Percentiles rank a stretch among this genome's conserved stretches.
Conservation (phyloP, 148 eudicot genomes). For the Rhododendron ovatum region DNA sequence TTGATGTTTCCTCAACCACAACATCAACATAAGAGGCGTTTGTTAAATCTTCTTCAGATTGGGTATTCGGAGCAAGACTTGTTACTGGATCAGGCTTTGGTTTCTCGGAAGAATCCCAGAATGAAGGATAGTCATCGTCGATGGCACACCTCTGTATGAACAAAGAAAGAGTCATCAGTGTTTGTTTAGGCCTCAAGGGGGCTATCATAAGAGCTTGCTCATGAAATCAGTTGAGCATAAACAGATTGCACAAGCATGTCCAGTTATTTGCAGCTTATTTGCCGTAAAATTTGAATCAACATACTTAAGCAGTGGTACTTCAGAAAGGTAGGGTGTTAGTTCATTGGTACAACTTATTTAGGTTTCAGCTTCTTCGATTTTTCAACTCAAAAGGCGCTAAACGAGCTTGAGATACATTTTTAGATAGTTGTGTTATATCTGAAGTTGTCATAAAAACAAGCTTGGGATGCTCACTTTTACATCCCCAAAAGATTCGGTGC, state of each 20-base stretch:
- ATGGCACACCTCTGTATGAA: constrained; percentile 54
- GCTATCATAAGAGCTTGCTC: neutral
- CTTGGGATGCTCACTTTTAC: no score
- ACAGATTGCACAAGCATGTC: neutral
- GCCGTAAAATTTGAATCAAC: neutral
- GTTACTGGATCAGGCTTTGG: constrained; percentile 15
- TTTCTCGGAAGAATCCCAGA: constrained; percentile 36
- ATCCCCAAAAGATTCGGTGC: no score
- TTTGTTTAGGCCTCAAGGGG: neutral
- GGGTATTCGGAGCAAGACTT: neutral
- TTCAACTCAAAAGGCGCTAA: neutral
- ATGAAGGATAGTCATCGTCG: constrained; percentile 45
- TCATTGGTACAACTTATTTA: neutral
- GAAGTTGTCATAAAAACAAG: no score
- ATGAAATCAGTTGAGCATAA: neutral
- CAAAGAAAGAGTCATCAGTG: neutral
- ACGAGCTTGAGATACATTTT: neutral
- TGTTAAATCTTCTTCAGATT: constrained; percentile 9
- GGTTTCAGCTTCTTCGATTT: neutral
- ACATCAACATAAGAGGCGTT: neutral
- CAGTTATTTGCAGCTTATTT: neutral
- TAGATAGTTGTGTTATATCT: neutral
- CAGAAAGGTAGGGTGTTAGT: neutral
- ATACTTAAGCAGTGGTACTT: neutral
- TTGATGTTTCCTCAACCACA: neutral